These are phyloP conservation scores for Aechmea fasciata DNA, from an alignment of 176 grass and related monocot species.

Conservation along the genomic window DNA sequence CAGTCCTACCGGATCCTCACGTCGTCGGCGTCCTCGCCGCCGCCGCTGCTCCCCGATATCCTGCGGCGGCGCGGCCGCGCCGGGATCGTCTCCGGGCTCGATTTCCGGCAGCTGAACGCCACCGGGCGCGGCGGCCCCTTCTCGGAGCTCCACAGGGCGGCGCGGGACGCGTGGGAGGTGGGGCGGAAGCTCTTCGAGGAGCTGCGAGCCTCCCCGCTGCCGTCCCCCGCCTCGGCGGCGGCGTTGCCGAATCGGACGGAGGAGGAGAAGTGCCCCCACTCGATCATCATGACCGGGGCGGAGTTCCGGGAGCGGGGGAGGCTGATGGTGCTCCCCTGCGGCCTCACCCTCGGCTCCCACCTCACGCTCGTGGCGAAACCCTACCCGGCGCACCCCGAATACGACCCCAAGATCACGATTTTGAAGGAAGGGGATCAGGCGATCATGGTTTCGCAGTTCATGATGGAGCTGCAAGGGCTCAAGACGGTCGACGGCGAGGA, in stretches of 20 bases:
- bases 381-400: conserved; percentile 47
- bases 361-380: conserved; percentile 75
- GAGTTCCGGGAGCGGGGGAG: conserved; percentile 47
- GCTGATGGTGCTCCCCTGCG: conserved; percentile 73
- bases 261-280: conserved; percentile 65
- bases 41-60: not conserved
- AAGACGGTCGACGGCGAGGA: conserved; percentile 88
- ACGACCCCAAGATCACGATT: conserved; percentile 66
- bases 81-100: conserved; percentile 47
- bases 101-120: conserved; percentile 47
- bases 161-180: conserved; percentile 48
- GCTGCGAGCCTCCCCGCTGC: conserved; percentile 16
- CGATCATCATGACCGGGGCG: conserved; percentile 44
- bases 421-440: conserved; percentile 56
- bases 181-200: conserved; percentile 48
- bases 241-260: conserved; percentile 10
- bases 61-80: conserved; percentile 3
- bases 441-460: conserved; percentile 98
- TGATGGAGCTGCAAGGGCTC: conserved; percentile 92
- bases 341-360: conserved; percentile 80
- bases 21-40: conserved; percentile 19
- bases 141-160: conserved; percentile 41
- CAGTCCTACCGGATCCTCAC: conserved; percentile 18
- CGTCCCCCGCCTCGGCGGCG: not conserved
- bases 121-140: conserved; percentile 31